Percentiles rank a stretch among this genome's conserved stretches.
Evolutionary conservation across 257 asterid genomes (phyloP).

Genomic region (Fraxinus pennsylvanica): DNA sequence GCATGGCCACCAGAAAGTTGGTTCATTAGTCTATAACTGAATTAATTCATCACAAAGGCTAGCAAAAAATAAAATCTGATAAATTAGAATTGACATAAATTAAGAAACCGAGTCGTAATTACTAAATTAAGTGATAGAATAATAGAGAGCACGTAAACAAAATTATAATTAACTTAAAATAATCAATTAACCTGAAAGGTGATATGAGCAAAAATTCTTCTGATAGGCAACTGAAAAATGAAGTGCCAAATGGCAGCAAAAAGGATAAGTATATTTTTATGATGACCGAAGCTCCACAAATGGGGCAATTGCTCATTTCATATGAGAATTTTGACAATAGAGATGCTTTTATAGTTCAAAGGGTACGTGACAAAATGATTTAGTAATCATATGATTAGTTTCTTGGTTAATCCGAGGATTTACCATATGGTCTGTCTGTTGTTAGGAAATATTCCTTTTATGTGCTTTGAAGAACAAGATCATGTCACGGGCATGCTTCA

Average conservation of each 20-base stretch:
- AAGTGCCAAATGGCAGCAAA: slow-evolving; percentile 54
- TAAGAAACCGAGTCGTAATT: no score
- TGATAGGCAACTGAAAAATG: background rate
- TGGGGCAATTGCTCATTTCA: slow-evolving; percentile 24
- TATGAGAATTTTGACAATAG: slow-evolving; percentile 6
- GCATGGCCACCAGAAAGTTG: slow-evolving; percentile 23
- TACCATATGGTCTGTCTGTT: slow-evolving; percentile 19
- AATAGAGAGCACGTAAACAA: slow-evolving; percentile 9
- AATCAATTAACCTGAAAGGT: slow-evolving; percentile 21
- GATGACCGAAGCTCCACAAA: slow-evolving; percentile 31
- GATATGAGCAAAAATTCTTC: slow-evolving; percentile 20
- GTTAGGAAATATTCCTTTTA: slow-evolving; percentile 35
- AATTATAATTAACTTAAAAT: background rate
- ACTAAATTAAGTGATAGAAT: background rate
- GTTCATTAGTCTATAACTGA: background rate
- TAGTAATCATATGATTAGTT: background rate
- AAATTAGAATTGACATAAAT: background rate
- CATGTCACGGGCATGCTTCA: no score
- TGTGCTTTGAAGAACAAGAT: slow-evolving; percentile 25
- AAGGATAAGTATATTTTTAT: background rate
- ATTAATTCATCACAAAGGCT: background rate
- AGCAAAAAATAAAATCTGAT: background rate
- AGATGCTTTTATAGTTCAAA: slow-evolving; percentile 54
- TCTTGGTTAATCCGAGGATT: slow-evolving; percentile 38
- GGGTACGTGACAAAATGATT: slow-evolving; percentile 39